phyloP scores from a whole-genome alignment of 768 basidiomycete genomes.

The Fomitopsis serialis region DNA sequence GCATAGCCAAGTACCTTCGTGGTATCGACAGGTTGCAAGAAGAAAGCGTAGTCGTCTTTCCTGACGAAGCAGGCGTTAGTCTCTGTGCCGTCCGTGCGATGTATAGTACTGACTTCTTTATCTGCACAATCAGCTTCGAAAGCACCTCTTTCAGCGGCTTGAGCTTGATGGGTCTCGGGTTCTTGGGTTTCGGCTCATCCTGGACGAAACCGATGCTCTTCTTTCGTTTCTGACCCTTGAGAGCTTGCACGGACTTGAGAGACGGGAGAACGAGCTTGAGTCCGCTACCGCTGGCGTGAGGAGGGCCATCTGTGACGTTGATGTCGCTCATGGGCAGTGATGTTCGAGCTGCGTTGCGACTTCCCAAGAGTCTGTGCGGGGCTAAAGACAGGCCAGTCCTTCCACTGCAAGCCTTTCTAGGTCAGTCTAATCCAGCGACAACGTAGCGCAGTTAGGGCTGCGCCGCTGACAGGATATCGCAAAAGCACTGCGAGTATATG shows the following conservation, averaged over 20 bases:
- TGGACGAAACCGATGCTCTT: conserved; percentile 21
- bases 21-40: conserved; percentile 61
- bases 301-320: conserved; percentile 24
- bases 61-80: conserved; percentile 29
- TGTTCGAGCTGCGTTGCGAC: neutral
- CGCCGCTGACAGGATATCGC: too few species aligned
- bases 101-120: conserved; percentile 57
- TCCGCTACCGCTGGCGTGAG: conserved; percentile 13
- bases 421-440: too few species aligned
- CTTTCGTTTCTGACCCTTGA: conserved; percentile 46
- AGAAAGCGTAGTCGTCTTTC: conserved; percentile 86
- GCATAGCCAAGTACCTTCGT: conserved; percentile 55
- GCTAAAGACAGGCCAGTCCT: too few species aligned
- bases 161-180: conserved; percentile 58
- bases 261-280: conserved; percentile 65
- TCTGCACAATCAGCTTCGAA: conserved; percentile 56
- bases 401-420: too few species aligned
- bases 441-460: too few species aligned
- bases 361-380: too few species aligned
- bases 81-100: neutral
- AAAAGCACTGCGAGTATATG: too few species aligned
- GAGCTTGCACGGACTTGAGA: conserved; percentile 54
- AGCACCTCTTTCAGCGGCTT: conserved; percentile 79
- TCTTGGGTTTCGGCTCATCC: conserved; percentile 28
- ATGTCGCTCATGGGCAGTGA: neutral